Evolutionary conservation across 768 basidiomycete genomes (phyloP), one percentile per base, ranked within the genome.

Genomic region (Paxillus involutus): DNA sequence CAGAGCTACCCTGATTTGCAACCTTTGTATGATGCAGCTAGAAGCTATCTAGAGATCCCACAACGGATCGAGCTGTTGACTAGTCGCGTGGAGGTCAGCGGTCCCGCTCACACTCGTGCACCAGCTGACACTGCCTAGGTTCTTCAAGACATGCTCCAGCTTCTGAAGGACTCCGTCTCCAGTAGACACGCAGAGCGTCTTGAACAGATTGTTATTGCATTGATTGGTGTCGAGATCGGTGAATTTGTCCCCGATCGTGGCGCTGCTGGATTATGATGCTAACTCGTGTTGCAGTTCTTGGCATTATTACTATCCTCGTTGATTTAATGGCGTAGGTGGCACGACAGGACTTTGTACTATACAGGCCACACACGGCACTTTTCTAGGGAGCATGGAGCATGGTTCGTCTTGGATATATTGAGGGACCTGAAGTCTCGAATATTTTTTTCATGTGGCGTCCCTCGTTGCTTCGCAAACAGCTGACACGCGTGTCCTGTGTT

Each of bases 1-100:
- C 71, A 94, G 94, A 89, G 88, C 53, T 97, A 86, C 67, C 95
- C 95, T 21, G 95, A 98, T 75, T 77, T 98, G 19, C 94, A 97
- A 73, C 95, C 95, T 11, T 75, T 98, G 35, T 98, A 97, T 70
- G 91, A 93, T 59, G 94, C 94, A 4, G 91, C 93, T 16, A 81
- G 94, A 61, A 91, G 89, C 65, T 98, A 98, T 70, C 81, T 98
- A 19, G 95, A 98, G 74, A 91, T 97, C 51, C 91, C 92, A 3
- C 94, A 96, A 68, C 84, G 95, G 52, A 92, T 95, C 57, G 91
- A 94, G 69, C 75, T 97, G 26, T 77, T 98, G 53, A 97, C 96
- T 71, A 91, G 93, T 42, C 88, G 95, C 55, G 94, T 97, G 35
- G 95, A 94, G 77, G 93, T 88, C 58, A 51, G 79, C 66, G 36